phyloP scores from a whole-genome alignment of 2,329 filamentous ascomycete genomes.

The Ophiobolus disseminans region DNA sequence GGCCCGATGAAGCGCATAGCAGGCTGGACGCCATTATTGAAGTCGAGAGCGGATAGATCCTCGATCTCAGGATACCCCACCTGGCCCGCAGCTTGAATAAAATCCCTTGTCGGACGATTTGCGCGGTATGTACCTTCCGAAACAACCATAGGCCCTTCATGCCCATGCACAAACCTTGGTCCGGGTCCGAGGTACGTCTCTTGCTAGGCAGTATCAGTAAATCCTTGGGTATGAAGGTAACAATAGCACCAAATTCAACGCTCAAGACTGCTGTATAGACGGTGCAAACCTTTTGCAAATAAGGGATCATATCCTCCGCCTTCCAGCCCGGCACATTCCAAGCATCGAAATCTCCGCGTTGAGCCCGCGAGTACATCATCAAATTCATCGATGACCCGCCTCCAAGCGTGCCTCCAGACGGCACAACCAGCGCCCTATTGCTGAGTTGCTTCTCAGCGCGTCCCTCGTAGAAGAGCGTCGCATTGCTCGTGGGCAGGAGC shows the following conservation, averaged over 20 bases:
- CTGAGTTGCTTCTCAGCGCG: constrained; percentile 56
- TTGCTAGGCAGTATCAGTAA: constrained; percentile 44
- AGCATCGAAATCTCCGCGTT: constrained; percentile 58
- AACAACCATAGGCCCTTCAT: constrained; percentile 63
- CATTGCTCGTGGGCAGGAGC: constrained; percentile 58
- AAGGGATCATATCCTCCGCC: constrained; percentile 60
- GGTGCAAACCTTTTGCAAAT: constrained; percentile 58
- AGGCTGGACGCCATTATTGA: constrained; percentile 52
- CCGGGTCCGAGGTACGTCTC: constrained; percentile 64
- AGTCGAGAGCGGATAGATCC: constrained; percentile 62
- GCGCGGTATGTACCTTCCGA: constrained; percentile 58
- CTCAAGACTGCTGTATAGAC: neutral
- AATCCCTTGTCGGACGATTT: constrained; percentile 54
- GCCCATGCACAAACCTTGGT: constrained; percentile 58
- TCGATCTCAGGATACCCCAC: constrained; percentile 60
- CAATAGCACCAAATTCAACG: too few species aligned
- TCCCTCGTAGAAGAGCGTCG: constrained; percentile 60
- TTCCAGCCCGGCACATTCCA: constrained; percentile 63
- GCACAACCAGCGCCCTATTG: constrained; percentile 54
- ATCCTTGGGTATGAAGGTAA: too few species aligned
- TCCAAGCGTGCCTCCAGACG: constrained; percentile 62
- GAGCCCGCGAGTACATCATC: constrained; percentile 55
- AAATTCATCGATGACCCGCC: constrained; percentile 60
- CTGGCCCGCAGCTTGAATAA: constrained; percentile 57
- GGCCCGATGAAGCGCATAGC: constrained; percentile 59